Percentiles rank a stretch among this genome's conserved stretches.
Conservation (phyloP, 352 stramenopile species). For the Pythium phragmiticola region DNA sequence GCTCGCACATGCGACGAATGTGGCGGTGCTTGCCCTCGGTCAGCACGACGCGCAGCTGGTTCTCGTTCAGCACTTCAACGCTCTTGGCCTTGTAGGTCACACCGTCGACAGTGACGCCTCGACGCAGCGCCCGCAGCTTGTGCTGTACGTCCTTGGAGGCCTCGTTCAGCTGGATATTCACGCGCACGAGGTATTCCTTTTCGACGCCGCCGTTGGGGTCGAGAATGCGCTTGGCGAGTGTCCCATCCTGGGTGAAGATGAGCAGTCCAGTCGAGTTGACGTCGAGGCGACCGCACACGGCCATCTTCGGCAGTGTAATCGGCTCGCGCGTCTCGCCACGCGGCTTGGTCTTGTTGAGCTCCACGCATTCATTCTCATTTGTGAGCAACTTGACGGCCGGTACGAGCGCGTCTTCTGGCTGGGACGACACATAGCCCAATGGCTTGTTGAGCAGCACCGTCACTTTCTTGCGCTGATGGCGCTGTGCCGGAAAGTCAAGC, state of each 20-base stretch:
- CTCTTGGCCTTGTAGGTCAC: conserved; percentile 76
- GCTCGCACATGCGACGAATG: conserved; percentile 95
- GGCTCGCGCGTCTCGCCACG: conserved; percentile 40
- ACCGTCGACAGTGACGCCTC: conserved; percentile 56
- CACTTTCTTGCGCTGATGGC: conserved; percentile 74
- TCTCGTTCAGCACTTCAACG: conserved; percentile 76
- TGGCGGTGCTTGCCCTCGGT: conserved; percentile 95
- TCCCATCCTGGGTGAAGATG: conserved; percentile 81
- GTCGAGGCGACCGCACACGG: conserved; percentile 75
- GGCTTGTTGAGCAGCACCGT: conserved; percentile 85
- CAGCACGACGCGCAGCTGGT: conserved; percentile 88
- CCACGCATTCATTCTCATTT: conserved; percentile 70
- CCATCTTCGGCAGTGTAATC: conserved; percentile 75
- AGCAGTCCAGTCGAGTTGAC: conserved; percentile 84
- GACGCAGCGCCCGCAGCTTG: conserved; percentile 44
- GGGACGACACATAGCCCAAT: conserved; percentile 76
- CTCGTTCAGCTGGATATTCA: conserved; percentile 56
- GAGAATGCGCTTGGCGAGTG: conserved; percentile 73
- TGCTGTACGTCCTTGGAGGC: conserved; percentile 30
- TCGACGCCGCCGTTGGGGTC: conserved; percentile 69
- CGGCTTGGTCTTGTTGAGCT: conserved; percentile 51
- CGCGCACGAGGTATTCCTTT: conserved; percentile 86
- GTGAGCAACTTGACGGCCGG: conserved; percentile 76
- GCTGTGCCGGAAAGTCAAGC: conserved; percentile 63
- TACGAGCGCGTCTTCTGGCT: conserved; percentile 63